A percentile compares a stretch with the other conserved stretches of the same genome.
phyloP scores from a whole-genome alignment of 768 basidiomycete genomes.

The Termitomyces sp. region DNA sequence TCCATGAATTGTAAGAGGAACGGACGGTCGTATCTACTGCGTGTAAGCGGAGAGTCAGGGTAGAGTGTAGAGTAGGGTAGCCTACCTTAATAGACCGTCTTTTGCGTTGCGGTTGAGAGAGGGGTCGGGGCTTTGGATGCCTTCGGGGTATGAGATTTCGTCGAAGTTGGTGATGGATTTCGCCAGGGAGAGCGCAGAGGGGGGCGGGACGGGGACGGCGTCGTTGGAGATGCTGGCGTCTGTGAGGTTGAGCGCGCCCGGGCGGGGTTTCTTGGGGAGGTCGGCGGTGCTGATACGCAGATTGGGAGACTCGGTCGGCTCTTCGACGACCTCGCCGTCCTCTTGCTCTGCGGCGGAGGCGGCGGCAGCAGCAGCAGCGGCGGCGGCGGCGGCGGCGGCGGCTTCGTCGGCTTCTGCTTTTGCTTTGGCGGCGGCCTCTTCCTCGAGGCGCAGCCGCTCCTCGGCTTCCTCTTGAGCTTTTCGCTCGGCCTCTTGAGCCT shows the following conservation, averaged over 20 bases:
- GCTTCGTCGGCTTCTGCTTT: slow-evolving; percentile 28
- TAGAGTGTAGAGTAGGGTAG: neutral
- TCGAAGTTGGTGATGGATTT: slow-evolving; percentile 80
- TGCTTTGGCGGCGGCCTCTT: slow-evolving; percentile 39
- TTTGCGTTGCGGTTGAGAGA: slow-evolving; percentile 84
- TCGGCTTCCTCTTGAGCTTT: slow-evolving; percentile 42
- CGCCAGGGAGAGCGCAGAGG: slow-evolving; percentile 75
- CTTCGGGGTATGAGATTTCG: slow-evolving; percentile 75
- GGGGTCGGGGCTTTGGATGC: slow-evolving; percentile 83
- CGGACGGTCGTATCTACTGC: slow-evolving; percentile 84
- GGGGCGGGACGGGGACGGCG: no score
- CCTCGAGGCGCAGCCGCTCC: slow-evolving; percentile 29
- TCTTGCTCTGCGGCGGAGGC: slow-evolving; percentile 21
- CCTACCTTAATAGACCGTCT: slow-evolving; percentile 85
- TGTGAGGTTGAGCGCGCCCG: slow-evolving; percentile 70
- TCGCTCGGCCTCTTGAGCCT: slow-evolving; percentile 39
- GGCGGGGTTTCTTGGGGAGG: slow-evolving; percentile 44
- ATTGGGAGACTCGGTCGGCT: slow-evolving; percentile 34
- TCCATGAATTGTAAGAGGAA: slow-evolving; percentile 97
- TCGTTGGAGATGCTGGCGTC: slow-evolving; percentile 38
- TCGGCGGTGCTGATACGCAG: slow-evolving; percentile 64
- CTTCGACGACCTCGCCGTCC: slow-evolving; percentile 22
- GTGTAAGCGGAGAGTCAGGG: neutral
- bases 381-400: slow-evolving; percentile 19
- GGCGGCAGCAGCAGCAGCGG: slow-evolving; percentile 22